Evolutionary conservation across 2,329 filamentous ascomycete genomes (phyloP), one percentile per base, ranked within the genome.

Genomic region (Alternaria alternata): DNA sequence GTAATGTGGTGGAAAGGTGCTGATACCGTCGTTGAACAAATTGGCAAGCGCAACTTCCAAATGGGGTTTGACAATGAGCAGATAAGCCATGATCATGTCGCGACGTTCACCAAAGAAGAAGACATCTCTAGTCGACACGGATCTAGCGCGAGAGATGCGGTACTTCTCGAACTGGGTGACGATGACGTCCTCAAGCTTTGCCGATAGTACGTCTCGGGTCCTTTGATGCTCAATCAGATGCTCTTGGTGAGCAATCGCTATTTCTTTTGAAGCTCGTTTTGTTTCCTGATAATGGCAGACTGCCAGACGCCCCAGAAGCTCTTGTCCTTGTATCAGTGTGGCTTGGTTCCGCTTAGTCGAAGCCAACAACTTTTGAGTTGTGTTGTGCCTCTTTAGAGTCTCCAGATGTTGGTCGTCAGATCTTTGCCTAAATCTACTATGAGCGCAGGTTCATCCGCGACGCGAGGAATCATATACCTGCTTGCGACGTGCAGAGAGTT

Each of bases 81-180:
- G 32, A 34, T 57, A 61, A 1, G 61, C 57, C 49, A 63, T 52
- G 32, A 63, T 58, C 51, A 57, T 57, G 24, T 63, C 57, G 4
- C 46, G 51, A 14, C 54, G 51, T 34, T 57, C 61, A 8, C 61
- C 58, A 7, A 58, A 32, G 16, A 58, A 63, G 24, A 30, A 41
- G n/a, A 63, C 20, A 1, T 57, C 30, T n/a, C 26, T 57, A n/a
- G 34, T 30, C 7, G 16, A 30, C 36, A n/a, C 18, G 16, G n/a
- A 22, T 11, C 42, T 5, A 5, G 16, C 2, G 28, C 16, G 28
- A 14, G 44, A 26, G 5, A 42, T 49, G 22, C 55, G 48, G 32
- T 46, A 20, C n/a, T 6, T 36, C 44, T 39, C 46, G 12, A 56
- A 39, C 39, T 57, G n/a, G 30, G 28, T 28, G 8, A 53, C 20